Evolutionary conservation across 2,329 filamentous ascomycete species (phyloP), one percentile per base, ranked within the genome.

Genomic region (Coniochaeta sp.): DNA sequence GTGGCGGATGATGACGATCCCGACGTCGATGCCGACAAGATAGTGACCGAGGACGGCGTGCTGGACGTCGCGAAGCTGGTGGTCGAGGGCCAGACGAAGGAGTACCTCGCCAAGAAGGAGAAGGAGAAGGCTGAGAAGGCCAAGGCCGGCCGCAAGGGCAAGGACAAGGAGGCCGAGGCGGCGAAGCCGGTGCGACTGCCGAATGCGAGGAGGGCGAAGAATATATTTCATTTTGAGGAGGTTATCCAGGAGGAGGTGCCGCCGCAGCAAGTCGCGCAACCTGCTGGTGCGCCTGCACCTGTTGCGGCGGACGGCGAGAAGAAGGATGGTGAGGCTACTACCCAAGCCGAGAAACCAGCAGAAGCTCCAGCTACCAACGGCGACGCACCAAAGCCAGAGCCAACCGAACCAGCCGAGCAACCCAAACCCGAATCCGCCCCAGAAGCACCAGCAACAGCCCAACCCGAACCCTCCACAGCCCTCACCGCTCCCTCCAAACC

Each of bases 1-100:
- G 53, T 53, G 3, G 60, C 60, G 0, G 59, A 63, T 6, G 73
- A 70, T 8, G 70, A 70, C 13, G 66, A 67, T 9, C 68, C 64
- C 0, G 61, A 62, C 7, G 65, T 64, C 28, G 72, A 68, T 7
- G 71, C 72, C 1, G 65, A 66, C n/a, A 73, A 73, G 53, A 65
- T 65, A 8, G 66, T 68, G 4, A 68, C 71, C 2, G 79, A 83
- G 1, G 88, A 92, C 53, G 89, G 89, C 22, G 87, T 91, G 8
- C 73, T 94, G 3, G 87, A 94, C 59, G 87, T 94, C 46, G 89
- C 89, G n/a, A 86, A 80, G 58, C 91, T 94, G 57, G 88, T 94
- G 31, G 87, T 87, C 1, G 87, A 83, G 59, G 89, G 89, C 28
- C 87, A 90, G 66, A 89, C 89, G 59, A 82, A 83, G 59, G 89